These are phyloP conservation scores for Massospora cicadina DNA, from an alignment of 371 early-diverging fungal genomes.

Conservation along the genomic window DNA sequence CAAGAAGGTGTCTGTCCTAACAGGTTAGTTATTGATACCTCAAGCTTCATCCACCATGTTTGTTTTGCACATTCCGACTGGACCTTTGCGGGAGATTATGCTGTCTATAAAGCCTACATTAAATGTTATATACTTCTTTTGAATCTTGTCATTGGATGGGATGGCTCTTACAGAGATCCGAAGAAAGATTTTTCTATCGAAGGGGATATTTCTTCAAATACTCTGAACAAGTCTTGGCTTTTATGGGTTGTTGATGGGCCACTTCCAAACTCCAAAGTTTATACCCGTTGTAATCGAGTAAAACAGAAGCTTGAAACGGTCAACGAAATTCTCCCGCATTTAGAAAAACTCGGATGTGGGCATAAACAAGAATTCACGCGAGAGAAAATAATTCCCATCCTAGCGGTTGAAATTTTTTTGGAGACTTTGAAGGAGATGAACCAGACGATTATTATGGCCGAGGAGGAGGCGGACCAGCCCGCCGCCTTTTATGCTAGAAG, in stretches of 20 bases:
- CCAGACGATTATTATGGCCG: not conserved
- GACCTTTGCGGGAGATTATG: not conserved
- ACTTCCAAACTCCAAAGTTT: not conserved
- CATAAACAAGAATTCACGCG: not conserved
- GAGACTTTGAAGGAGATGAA: not conserved
- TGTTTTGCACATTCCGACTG: not conserved
- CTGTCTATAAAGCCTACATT: not conserved
- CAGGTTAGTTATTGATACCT: not conserved
- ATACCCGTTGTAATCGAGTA: not conserved
- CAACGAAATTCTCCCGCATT: not conserved
- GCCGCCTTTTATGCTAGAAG: not conserved
- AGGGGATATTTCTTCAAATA: not conserved
- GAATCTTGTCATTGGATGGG: not conserved
- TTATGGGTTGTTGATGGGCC: not conserved
- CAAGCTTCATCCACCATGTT: not conserved
- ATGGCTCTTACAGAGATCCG: not conserved
- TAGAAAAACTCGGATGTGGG: not conserved
- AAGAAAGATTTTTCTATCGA: not conserved
- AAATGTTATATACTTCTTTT: not conserved
- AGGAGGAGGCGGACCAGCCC: not conserved
- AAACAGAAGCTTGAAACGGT: not conserved
- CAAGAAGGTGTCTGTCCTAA: not conserved
- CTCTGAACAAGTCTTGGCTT: not conserved
- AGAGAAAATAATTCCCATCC: not conserved
- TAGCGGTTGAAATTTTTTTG: not conserved